phyloP scores from a whole-genome alignment of 1,284 basidiomycete species.

The Lentinula novae-zelandiae region DNA sequence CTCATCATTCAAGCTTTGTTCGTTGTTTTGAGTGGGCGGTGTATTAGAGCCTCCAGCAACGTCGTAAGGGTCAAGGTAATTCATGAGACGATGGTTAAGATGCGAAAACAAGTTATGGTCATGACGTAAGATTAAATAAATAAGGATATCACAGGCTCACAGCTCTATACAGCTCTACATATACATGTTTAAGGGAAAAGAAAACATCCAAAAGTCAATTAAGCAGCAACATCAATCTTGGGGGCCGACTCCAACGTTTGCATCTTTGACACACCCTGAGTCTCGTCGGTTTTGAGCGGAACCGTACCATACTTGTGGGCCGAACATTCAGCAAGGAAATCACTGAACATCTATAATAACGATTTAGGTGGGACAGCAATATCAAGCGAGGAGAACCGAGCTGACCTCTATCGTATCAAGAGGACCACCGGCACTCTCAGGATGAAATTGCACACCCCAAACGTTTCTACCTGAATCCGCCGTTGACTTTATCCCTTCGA shows the following conservation, averaged over 20 bases:
- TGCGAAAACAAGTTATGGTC: not conserved
- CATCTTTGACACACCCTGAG: constrained; percentile 21
- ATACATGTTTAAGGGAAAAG: not conserved
- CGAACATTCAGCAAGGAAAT: constrained; percentile 81
- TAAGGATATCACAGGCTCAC: not conserved
- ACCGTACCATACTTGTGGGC: constrained; percentile 40
- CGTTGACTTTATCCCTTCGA: constrained; percentile 97
- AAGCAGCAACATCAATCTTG: constrained; percentile 8
- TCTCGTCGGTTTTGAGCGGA: constrained; percentile 18
- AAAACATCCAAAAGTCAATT: not conserved
- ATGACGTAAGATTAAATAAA: not conserved
- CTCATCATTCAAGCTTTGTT: constrained; percentile 78
- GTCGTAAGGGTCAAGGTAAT: constrained; percentile 69
- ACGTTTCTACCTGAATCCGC: constrained; percentile 81
- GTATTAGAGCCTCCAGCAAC: constrained; percentile 42
- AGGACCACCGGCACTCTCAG: constrained; percentile 90
- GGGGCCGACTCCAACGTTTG: constrained; percentile 16
- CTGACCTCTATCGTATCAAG: constrained; percentile 88
- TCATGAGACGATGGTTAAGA: constrained; percentile 42
- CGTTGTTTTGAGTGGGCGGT: constrained; percentile 38
- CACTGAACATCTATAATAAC: constrained; percentile 79
- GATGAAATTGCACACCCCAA: constrained; percentile 98
- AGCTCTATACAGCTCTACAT: too few relatives aligned
- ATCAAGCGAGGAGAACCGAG: constrained; percentile 3
- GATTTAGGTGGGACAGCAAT: not conserved